Base-by-base conservation (phyloP, 495 filamentous ascomycete genomes). In the Terfezia boudieri region DNA sequence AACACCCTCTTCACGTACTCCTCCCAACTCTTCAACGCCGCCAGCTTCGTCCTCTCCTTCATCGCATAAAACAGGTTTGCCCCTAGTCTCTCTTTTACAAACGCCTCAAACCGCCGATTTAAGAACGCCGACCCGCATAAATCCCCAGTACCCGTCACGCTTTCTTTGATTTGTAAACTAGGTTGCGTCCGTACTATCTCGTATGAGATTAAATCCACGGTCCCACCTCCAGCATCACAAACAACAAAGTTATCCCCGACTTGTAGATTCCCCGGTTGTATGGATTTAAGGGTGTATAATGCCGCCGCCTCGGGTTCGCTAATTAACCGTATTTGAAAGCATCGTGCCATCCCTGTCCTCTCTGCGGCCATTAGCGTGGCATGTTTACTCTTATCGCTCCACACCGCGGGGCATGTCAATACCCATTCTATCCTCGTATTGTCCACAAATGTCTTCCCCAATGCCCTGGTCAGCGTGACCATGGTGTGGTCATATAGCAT, bases 401-500 rank as follows among this genome's bases (percentile, higher is more conserved):
- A 85, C n/a, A 86, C 76, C 14, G 82, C 82, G 5, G 82, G 82
- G 38, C 83, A 83, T 0, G 82, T 86, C 23, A 86, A 68, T 22
- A 86, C 76, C 56, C 79, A 83, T 46, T 79, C 74, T 36, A 84
- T 73, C 38, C 73, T 74, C 72, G 65, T 75, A 74, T 41, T 73
- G 74, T 61, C 78, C 64, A 86, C 72, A 56, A 80, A 76, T 5
- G 73, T 73, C 59, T 76, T 68, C 49, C 79, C 80, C 37, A 83
- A 73, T 3, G 81, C 71, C 12, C 79, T 70, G 0, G 76, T 78
- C 41, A 86, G 71, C 0, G 80, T 83, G 59, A 82, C 73, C 74
- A 84, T 78, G 16, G 82, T 86, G 65, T 86, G 80, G 53, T 74
- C 71, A 60, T 82, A 77, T 41, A 86, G 75, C 60, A 80, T 74